Evolutionary conservation across 257 asterid genomes (phyloP).

Genomic region (Leonotis leonurus): DNA sequence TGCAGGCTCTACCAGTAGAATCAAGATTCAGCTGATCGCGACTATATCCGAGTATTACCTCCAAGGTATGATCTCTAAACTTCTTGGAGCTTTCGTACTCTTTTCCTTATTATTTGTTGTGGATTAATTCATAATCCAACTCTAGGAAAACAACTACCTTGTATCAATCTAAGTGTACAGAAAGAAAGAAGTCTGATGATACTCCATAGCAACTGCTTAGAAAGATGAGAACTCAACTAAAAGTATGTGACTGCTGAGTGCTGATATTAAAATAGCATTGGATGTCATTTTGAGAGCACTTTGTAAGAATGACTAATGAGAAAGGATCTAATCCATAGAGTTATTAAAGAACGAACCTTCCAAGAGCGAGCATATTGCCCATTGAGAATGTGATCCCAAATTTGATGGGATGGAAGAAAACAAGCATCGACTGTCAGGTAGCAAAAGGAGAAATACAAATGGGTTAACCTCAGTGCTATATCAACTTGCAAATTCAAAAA

Average conservation of each 20-base stretch:
- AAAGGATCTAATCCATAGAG: neutral
- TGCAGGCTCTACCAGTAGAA: no score
- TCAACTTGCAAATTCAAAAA: neutral
- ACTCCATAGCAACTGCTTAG: neutral
- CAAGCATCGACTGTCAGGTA: constrained; percentile 78
- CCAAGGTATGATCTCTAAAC: no score
- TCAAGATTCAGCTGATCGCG: no score
- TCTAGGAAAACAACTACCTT: neutral
- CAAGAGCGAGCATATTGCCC: constrained; percentile 96
- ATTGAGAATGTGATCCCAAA: constrained; percentile 93
- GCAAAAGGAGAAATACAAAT: constrained; percentile 2
- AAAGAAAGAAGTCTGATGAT: neutral
- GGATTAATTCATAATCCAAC: no score
- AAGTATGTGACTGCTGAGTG: no score
- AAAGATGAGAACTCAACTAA: neutral
- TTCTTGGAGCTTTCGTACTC: no score
- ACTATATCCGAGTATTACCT: no score
- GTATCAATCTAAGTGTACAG: neutral
- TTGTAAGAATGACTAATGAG: neutral
- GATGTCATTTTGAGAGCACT: neutral
- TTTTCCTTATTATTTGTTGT: no score
- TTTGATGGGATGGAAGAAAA: constrained; percentile 94
- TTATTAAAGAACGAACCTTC: constrained; percentile 54
- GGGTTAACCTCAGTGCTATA: constrained; percentile 11
- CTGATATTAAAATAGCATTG: no score